These are phyloP conservation scores for Neodidymelliopsis sp. DNA, from an alignment of 2,329 filamentous ascomycete genomes.

Conservation along the genomic window DNA sequence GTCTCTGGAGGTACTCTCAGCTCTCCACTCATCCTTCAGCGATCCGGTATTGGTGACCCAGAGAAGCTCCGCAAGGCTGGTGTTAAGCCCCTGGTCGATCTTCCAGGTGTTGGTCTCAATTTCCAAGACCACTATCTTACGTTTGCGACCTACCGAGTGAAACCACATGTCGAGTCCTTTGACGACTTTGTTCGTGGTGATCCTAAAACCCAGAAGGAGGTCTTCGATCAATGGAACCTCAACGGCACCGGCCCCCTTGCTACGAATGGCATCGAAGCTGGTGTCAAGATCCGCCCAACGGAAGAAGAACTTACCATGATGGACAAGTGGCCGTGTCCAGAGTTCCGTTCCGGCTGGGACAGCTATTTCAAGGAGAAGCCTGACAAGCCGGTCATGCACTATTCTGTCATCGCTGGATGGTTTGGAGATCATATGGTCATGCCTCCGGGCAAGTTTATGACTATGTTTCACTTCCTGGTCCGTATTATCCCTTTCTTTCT, in stretches of 20 bases:
- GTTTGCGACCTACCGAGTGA: conserved; percentile 74
- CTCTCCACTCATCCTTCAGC: conserved; percentile 76
- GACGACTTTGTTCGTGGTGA: conserved; percentile 81
- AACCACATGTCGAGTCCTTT: conserved; percentile 78
- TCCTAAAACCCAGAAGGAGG: conserved; percentile 73
- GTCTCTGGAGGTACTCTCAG: conserved; percentile 76
- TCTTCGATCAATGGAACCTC: conserved; percentile 79
- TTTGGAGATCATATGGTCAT: conserved; percentile 63
- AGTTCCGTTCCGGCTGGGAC: conserved; percentile 79
- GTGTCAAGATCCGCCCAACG: conserved; percentile 78
- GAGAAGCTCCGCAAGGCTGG: conserved; percentile 73
- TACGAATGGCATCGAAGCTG: conserved; percentile 81
- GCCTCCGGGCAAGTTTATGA: conserved; percentile 81
- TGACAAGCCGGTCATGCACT: conserved; percentile 88
- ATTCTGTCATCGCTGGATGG: conserved; percentile 71
- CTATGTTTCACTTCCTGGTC: conserved; percentile 78
- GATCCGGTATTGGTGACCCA: conserved; percentile 76
- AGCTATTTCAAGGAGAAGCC: conserved; percentile 85
- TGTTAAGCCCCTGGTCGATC: conserved; percentile 72
- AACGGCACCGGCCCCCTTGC: conserved; percentile 80
- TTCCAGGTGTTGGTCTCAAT: conserved; percentile 77
- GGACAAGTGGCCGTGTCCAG: conserved; percentile 75
- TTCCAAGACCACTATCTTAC: conserved; percentile 80
- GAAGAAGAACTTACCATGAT: conserved; percentile 72
- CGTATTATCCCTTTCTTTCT: no score